phyloP scores from a whole-genome alignment of 768 basidiomycete species.

The Phlegmacium glaucopus region DNA sequence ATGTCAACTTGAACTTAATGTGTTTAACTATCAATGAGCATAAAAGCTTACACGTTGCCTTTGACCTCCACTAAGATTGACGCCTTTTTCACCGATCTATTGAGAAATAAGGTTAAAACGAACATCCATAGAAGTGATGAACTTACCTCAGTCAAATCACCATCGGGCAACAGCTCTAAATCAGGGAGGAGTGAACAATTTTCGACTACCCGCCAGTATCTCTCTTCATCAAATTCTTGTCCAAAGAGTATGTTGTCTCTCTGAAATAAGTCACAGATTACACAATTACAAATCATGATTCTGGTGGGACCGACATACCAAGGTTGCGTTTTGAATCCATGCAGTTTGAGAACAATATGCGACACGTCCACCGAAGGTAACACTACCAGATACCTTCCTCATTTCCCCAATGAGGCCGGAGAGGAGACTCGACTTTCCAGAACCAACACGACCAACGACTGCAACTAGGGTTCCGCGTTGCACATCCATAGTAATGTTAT shows the following conservation, averaged over 20 bases:
- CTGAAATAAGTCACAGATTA: slow-evolving; percentile 22
- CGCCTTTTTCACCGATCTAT: slow-evolving; percentile 71
- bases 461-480: slow-evolving; percentile 58
- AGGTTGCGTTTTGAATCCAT: slow-evolving; percentile 71
- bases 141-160: slow-evolving; percentile 67
- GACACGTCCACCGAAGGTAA: slow-evolving; percentile 59
- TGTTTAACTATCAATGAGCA: neutral
- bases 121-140: neutral
- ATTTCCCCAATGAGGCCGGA: slow-evolving; percentile 72
- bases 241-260: slow-evolving; percentile 71
- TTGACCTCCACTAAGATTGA: slow-evolving; percentile 66
- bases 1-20: neutral
- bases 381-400: slow-evolving; percentile 46
- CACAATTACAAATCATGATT: neutral
- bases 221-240: slow-evolving; percentile 55
- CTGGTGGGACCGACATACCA: slow-evolving; percentile 35
- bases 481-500: slow-evolving; percentile 47
- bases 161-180: slow-evolving; percentile 61
- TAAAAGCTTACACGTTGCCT: slow-evolving; percentile 46
- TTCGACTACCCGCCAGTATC: slow-evolving; percentile 63
- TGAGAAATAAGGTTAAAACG: neutral
- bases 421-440: slow-evolving; percentile 61
- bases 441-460: slow-evolving; percentile 67
- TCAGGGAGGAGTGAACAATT: slow-evolving; percentile 60
- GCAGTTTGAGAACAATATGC: slow-evolving; percentile 73